Base-by-base conservation (phyloP, 1,284 basidiomycete species). In the Apiotrichum domesticum region DNA sequence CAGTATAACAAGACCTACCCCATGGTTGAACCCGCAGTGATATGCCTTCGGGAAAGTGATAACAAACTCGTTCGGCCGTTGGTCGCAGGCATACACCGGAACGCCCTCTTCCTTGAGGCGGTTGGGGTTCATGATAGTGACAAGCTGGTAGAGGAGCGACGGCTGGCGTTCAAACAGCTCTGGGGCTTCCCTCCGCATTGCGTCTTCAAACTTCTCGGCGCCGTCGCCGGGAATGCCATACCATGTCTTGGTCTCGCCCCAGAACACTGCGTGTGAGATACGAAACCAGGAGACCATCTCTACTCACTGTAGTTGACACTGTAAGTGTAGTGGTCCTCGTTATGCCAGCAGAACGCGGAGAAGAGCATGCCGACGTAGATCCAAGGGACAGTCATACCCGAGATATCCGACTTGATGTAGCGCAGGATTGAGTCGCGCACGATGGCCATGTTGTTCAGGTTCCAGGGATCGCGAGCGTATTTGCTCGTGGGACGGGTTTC, bases 191-290 rank as follows among this genome's bases (percentile, higher is more conserved):
- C 83, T 83, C 77, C 87, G 89, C 78, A 98, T 97, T 6, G 95
- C 95, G 15, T 88, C 86, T 78, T 99, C 96, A 69, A 99, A 97
- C 75, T 90, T 91, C 66, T 91, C 90, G 33, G 95, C 93, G 66
- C 96, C 89, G 54, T 84, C 84, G 32, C 90, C 96, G 1, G 96
- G 95, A 45, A 98, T 88, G 55, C 95, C 95, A 77, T 98, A 98
- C 96, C 96, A 99, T 0, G 95, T 98, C 81, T 99, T 99, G 45
- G 95, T 97, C 73, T 97, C 95, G 39, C 96, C 95, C 90, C 91
- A 97, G 74, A 98, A 95, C 88, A 94, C 93, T 95, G 67, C 43
- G 44, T 9, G 11, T 57, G 29, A 49, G 59, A 63, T 39, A 45
- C 3, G 40, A 10, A 13, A 42, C 14, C 11, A 42, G 41, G 10